phyloP scores from a whole-genome alignment of 2,329 filamentous ascomycete genomes.

The Diaporthe citri region DNA sequence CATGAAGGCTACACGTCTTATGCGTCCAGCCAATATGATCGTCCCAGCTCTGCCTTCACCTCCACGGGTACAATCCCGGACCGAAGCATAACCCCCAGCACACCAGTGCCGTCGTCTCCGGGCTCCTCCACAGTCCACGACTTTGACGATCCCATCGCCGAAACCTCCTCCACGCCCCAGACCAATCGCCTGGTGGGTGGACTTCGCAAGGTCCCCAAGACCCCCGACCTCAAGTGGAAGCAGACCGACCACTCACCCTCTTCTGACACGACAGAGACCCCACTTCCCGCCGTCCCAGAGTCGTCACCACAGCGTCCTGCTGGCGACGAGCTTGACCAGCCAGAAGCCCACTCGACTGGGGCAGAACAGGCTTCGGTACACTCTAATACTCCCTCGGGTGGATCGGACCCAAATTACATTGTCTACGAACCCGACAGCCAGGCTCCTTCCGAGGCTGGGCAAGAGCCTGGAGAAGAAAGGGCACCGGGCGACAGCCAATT shows the following conservation, averaged over 20 bases:
- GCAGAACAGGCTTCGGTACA: conserved; percentile 54
- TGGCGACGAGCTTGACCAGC: conserved; percentile 30
- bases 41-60: conserved; percentile 62
- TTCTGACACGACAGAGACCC: conserved; percentile 44
- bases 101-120: conserved; percentile 48
- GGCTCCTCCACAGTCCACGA: conserved; percentile 50
- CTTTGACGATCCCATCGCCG: conserved; percentile 50
- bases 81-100: conserved; percentile 54
- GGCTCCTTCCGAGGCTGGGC: conserved; percentile 9
- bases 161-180: conserved; percentile 56
- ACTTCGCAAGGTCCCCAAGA: conserved; percentile 64
- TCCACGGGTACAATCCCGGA: conserved; percentile 56
- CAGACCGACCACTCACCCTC: conserved; percentile 48
- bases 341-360: conserved; percentile 25
- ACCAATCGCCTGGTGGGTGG: conserved; percentile 68
- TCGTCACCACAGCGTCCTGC: conserved; percentile 47
- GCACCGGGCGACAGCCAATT: conserved; percentile 23
- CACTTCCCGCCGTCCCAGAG: conserved; percentile 51
- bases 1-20: conserved; percentile 63
- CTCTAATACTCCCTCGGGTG: conserved; percentile 56
- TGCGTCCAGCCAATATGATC: conserved; percentile 59
- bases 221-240: conserved; percentile 59
- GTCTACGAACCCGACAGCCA: conserved; percentile 55
- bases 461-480: not conserved
- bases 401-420: conserved; percentile 63